Percentiles rank a stretch among this genome's conserved stretches.
phyloP scores from a whole-genome alignment of 768 basidiomycete species.

The Lactarius evosmus region DNA sequence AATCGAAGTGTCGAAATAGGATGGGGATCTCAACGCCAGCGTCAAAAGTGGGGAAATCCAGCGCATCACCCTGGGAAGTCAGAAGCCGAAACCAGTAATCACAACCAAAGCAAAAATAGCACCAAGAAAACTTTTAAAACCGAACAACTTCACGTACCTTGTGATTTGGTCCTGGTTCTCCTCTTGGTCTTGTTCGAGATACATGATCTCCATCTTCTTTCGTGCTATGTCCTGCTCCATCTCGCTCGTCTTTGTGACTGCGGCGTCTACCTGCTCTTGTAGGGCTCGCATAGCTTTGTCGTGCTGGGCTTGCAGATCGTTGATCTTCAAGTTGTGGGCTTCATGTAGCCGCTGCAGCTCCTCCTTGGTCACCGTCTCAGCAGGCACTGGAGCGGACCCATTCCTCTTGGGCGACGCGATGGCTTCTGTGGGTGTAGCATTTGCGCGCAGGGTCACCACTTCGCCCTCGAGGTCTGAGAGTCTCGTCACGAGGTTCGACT shows the following conservation, averaged over 20 bases:
- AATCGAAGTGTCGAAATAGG: not conserved
- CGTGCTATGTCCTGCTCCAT: constrained; percentile 58
- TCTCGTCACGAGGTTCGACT: constrained; percentile 55
- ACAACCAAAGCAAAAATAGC: constrained; percentile 27
- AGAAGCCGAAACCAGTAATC: constrained; percentile 34
- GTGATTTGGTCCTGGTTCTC: constrained; percentile 72
- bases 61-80: constrained; percentile 25
- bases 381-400: constrained; percentile 42
- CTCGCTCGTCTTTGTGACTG: constrained; percentile 48
- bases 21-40: constrained; percentile 19
- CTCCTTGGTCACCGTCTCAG: constrained; percentile 61
- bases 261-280: constrained; percentile 54
- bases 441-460: constrained; percentile 59
- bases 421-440: constrained; percentile 44
- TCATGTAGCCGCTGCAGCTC: constrained; percentile 76
- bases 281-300: constrained; percentile 53
- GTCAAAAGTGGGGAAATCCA: constrained; percentile 27
- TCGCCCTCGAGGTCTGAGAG: constrained; percentile 80
- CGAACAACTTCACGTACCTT: constrained; percentile 68
- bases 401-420: constrained; percentile 54
- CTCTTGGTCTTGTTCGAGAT: constrained; percentile 75
- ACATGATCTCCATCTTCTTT: constrained; percentile 79
- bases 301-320: constrained; percentile 68
- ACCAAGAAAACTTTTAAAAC: constrained; percentile 44
- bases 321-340: constrained; percentile 78